Evolutionary conservation across 179 eudicot genomes (phyloP).

Genomic region (Amaranthus tricolor): DNA sequence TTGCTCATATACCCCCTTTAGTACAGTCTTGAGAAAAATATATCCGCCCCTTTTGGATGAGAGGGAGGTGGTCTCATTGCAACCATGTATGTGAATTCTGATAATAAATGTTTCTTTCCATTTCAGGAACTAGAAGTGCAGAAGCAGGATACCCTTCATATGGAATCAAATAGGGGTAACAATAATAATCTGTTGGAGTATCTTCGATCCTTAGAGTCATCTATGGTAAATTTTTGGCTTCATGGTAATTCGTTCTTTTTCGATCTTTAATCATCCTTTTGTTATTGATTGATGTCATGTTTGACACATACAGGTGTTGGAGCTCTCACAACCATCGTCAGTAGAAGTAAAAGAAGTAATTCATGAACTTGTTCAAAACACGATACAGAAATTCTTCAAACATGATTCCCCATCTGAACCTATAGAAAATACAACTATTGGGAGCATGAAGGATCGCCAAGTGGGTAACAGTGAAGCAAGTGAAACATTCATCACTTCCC

Average conservation of each 20-base stretch:
- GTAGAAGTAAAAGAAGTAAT: conserved; percentile 78
- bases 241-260: neutral
- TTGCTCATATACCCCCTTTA: neutral
- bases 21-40: neutral
- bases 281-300: conserved; percentile 10
- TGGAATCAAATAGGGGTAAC: conserved; percentile 43
- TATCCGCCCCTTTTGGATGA: too few relatives aligned
- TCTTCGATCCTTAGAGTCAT: conserved; percentile 70
- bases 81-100: neutral
- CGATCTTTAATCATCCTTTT: neutral
- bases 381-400: conserved; percentile 49
- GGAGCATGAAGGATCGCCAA: conserved; percentile 34
- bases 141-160: conserved; percentile 49
- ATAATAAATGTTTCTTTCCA: neutral
- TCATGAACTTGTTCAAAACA: conserved; percentile 63
- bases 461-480: conserved; percentile 33
- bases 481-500: conserved; percentile 55
- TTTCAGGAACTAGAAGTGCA: conserved; percentile 60
- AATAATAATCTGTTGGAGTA: conserved; percentile 72
- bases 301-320: conserved; percentile 52
- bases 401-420: conserved; percentile 39
- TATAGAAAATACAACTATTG: conserved; percentile 34
- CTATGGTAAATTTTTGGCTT: conserved; percentile 51
- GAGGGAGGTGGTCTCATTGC: neutral
- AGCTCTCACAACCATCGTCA: conserved; percentile 80